Evolutionary conservation across 176 grass and related monocot genomes (phyloP), one percentile per base, ranked within the genome.

Genomic region (Tuctoria greenei): DNA sequence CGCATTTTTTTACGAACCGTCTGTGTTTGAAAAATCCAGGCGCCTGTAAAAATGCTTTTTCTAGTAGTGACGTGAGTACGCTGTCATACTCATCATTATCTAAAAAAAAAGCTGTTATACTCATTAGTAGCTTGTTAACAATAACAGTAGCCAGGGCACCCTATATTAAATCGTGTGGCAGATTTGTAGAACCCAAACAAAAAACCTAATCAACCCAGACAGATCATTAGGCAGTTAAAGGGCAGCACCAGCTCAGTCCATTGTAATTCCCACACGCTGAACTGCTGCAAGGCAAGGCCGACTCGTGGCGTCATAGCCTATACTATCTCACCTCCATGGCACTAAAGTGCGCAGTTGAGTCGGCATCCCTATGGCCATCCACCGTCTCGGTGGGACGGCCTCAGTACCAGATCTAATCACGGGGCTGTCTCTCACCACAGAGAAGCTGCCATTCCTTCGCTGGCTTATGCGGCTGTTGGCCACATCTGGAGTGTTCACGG

Each of bases 381-480:
- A 52, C 26, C 41, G 36, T 18, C 64, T 77, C 17, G 87, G 87
- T 59, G 24, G 79, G 8, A 18, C 66, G 18, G 45, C 76, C 12
- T 59, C 77, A 10, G 37, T 85, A 6, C 31, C 56, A 3, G 57
- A 74, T 15, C 49, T 88, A 1, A 55, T 59, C 20, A 12, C 77
- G 4, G 36, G 55, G 10, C 58, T 89, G 8, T 72, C 77, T 2
- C 43, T 71, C 7, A 58, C 79, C 14, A 0, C 57, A 6, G 14
- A 24, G 10, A 71, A 47, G 39, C 37, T 54, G n/a, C 49, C 45
- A 16, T 50, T 31, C 64, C 78, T 85, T 20, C 4, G 28, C 25
- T 77, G 82, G 28, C 58, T 89, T 2, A 76, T 89, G 82, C 82
- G 82, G 63, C 5, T 77, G 15, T 62, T 89, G 25, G 74, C 58